Percentiles rank a stretch among this genome's conserved stretches.
Evolutionary conservation across 306 rosid genomes (phyloP).

Genomic region (Gleditsia sinensis): DNA sequence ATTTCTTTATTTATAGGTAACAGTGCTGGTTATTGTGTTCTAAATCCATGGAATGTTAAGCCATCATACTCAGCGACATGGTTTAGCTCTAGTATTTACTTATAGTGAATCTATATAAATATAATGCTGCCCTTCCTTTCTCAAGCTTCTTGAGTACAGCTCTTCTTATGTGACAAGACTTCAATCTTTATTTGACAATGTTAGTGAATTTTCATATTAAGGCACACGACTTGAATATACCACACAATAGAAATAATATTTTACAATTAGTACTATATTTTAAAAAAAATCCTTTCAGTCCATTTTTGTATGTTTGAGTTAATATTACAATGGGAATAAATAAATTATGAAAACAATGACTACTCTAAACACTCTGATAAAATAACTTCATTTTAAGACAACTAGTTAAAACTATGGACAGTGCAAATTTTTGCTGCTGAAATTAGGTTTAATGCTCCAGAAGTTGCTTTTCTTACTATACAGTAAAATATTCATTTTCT

Average conservation of each 20-base stretch:
- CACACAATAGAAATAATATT: neutral
- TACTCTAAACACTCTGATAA: neutral
- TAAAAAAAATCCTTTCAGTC: no score
- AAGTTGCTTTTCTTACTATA: constrained; percentile 12
- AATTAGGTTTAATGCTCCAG: neutral
- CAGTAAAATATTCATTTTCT: neutral
- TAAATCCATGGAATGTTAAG: neutral
- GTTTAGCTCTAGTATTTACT: neutral
- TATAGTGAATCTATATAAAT: neutral
- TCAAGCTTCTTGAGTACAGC: neutral
- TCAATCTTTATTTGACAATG: neutral
- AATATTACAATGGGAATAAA: neutral
- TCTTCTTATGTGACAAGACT: neutral
- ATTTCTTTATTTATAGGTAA: neutral
- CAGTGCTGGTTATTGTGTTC: neutral
- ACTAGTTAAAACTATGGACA: neutral
- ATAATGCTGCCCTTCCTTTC: neutral
- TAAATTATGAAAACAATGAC: neutral
- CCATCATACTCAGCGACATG: neutral
- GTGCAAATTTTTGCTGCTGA: neutral
- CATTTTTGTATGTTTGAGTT: neutral
- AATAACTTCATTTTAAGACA: neutral
- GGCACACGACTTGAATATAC: neutral
- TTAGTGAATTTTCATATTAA: neutral
- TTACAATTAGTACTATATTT: neutral